A percentile compares a stretch with the other conserved stretches of the same genome.
Evolutionary conservation across 441 rosid genomes (phyloP).

Genomic region (Biscutella laevigata): DNA sequence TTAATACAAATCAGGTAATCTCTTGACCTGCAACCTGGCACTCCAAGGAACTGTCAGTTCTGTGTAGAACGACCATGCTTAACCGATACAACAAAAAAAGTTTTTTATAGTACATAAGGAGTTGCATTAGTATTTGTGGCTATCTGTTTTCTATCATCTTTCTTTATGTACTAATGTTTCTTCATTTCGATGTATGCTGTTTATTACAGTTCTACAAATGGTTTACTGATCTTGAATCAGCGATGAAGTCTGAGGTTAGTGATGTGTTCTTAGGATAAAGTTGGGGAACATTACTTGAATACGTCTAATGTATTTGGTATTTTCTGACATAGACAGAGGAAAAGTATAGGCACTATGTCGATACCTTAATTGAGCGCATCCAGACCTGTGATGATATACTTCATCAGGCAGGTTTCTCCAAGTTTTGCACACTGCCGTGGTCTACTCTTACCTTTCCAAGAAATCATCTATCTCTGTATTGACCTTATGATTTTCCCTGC

Average conservation of each 20-base stretch:
- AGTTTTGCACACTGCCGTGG: background rate
- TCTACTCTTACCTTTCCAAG: background rate
- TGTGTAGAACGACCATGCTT: background rate
- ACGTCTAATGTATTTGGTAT: constrained; percentile 5
- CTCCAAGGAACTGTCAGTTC: background rate
- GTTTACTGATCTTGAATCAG: constrained; percentile 95
- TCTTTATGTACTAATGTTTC: constrained; percentile 11
- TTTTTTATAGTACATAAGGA: background rate
- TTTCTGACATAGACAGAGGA: constrained; percentile 64
- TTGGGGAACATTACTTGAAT: background rate
- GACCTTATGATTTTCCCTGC: constrained; percentile 1
- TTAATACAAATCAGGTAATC: constrained; percentile 71
- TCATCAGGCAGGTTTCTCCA: constrained; percentile 43
- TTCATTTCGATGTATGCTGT: background rate
- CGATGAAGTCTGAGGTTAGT: constrained; percentile 97
- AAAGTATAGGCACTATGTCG: constrained; percentile 85
- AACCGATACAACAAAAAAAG: background rate
- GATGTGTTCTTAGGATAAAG: constrained; percentile 16
- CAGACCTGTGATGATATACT: constrained; percentile 87
- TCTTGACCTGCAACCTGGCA: background rate
- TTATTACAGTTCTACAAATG: constrained; percentile 78
- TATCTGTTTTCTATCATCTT: constrained; percentile 4
- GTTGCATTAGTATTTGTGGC: constrained; percentile 1
- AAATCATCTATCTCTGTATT: background rate
- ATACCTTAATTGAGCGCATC: constrained; percentile 69